phyloP scores from a whole-genome alignment of 306 rosid species.

The Oxytropis ochrocephala region DNA sequence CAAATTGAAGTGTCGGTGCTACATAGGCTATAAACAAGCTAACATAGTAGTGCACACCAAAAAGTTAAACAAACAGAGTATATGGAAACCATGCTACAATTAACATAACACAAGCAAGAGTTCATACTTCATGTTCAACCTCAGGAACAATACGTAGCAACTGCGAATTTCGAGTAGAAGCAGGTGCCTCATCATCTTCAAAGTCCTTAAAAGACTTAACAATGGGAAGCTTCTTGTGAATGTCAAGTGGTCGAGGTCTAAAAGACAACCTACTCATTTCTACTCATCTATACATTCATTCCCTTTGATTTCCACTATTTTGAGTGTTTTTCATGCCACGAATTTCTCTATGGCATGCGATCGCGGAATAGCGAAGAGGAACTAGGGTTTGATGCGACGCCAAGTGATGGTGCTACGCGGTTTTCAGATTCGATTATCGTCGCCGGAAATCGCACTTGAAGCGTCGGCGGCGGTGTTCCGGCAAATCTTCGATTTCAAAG shows the following conservation, averaged over 20 bases:
- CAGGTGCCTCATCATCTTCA: constrained; percentile 44
- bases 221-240: constrained; percentile 57
- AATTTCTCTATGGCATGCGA: not conserved
- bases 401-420: no score
- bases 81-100: not conserved
- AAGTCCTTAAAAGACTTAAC: constrained; percentile 50
- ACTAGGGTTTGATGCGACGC: no score
- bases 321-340: not conserved
- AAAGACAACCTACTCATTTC: constrained; percentile 52
- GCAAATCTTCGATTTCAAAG: no score
- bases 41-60: not conserved
- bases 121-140: constrained; percentile 35
- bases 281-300: constrained; percentile 18
- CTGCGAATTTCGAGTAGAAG: constrained; percentile 50
- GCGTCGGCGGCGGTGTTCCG: no score
- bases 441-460: no score
- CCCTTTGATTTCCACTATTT: constrained; percentile 12
- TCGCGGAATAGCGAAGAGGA: no score
- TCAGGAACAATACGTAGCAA: constrained; percentile 40
- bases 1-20: no score
- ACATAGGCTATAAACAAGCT: not conserved
- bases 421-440: no score
- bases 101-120: not conserved
- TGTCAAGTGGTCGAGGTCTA: constrained; percentile 54
- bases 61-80: not conserved